Evolutionary conservation across 2,329 filamentous ascomycete genomes (phyloP).

Genomic region (Stachybotrys elegans): DNA sequence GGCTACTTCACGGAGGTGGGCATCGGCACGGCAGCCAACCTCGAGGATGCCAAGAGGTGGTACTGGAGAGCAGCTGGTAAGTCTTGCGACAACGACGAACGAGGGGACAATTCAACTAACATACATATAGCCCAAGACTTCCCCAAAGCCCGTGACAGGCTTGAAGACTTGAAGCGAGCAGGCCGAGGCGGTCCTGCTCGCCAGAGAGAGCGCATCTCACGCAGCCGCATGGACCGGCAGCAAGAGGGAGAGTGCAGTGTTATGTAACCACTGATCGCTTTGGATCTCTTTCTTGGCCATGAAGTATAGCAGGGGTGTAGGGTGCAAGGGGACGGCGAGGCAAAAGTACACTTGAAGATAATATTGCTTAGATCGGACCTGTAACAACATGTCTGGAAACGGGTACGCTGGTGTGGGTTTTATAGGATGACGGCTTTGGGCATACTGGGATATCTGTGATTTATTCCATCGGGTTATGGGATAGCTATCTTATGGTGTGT

Average conservation of each 20-base stretch:
- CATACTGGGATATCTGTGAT: too few relatives aligned
- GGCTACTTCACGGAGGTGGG: slow-evolving; percentile 96
- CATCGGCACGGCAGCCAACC: slow-evolving; percentile 77
- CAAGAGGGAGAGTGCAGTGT: slow-evolving; percentile 84
- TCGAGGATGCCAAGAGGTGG: slow-evolving; percentile 97
- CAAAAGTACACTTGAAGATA: too few relatives aligned
- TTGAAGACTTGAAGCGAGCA: slow-evolving; percentile 84
- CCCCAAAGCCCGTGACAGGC: slow-evolving; percentile 82
- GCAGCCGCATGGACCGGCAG: slow-evolving; percentile 75
- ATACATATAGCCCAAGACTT: slow-evolving; percentile 74
- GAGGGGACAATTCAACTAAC: slow-evolving; percentile 19
- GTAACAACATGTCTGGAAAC: too few relatives aligned
- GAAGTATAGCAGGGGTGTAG: too few relatives aligned
- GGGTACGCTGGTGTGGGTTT: too few relatives aligned
- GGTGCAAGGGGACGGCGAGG: too few relatives aligned
- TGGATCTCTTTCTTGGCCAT: too few relatives aligned
- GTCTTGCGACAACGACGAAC: slow-evolving; percentile 30
- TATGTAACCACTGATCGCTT: too few relatives aligned
- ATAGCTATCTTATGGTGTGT: too few relatives aligned
- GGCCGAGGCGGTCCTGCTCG: slow-evolving; percentile 64
- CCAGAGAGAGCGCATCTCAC: slow-evolving; percentile 71
- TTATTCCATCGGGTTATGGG: too few relatives aligned
- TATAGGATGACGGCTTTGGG: too few relatives aligned
- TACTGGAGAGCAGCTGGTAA: slow-evolving; percentile 95
- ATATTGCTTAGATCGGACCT: too few relatives aligned